Percentiles rank a stretch among this genome's conserved stretches.
Conservation (phyloP, 2,329 filamentous ascomycete species). For the Phyllosticta citribraziliensis region DNA sequence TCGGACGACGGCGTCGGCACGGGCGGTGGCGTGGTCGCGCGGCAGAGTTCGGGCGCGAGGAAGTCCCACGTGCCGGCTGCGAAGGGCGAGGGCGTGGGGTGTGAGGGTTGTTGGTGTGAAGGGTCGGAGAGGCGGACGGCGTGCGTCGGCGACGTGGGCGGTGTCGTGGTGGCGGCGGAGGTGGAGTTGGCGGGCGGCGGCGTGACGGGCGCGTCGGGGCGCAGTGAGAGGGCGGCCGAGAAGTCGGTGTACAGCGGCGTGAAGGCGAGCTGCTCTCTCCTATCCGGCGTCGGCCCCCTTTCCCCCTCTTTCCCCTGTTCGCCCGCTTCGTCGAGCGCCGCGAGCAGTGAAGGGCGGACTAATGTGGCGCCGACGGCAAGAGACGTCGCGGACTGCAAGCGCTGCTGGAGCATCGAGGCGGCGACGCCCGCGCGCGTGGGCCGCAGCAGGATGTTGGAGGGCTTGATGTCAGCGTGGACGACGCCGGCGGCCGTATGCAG, state of each 20-base stretch:
- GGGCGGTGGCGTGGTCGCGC: conserved; percentile 17
- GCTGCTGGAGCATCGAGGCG: not conserved
- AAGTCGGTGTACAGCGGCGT: conserved; percentile 28
- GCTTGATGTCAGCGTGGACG: conserved; percentile 39
- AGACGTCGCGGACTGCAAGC: not conserved
- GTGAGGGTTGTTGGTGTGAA: not conserved
- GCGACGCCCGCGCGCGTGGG: conserved; percentile 13
- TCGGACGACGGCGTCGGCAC: conserved; percentile 27
- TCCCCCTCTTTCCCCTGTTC: not conserved
- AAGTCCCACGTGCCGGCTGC: conserved; percentile 40
- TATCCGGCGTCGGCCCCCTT: too few species aligned
- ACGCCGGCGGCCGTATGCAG: conserved; percentile 28
- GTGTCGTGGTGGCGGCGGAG: conserved; percentile 18
- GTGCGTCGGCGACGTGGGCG: conserved; percentile 13
- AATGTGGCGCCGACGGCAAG: not conserved
- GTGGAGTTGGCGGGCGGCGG: too few species aligned
- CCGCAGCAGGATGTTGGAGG: conserved; percentile 35
- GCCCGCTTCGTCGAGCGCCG: conserved; percentile 3
- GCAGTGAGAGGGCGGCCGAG: conserved; percentile 17
- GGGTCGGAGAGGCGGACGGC: not conserved
- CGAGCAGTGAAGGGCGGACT: not conserved
- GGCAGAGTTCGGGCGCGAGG: conserved; percentile 29
- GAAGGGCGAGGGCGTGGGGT: conserved; percentile 17
- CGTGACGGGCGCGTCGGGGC: not conserved
- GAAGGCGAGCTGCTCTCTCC: not conserved